Base-by-base conservation (phyloP, 2,329 filamentous ascomycete species). In the Ceratocystis harringtonii region DNA sequence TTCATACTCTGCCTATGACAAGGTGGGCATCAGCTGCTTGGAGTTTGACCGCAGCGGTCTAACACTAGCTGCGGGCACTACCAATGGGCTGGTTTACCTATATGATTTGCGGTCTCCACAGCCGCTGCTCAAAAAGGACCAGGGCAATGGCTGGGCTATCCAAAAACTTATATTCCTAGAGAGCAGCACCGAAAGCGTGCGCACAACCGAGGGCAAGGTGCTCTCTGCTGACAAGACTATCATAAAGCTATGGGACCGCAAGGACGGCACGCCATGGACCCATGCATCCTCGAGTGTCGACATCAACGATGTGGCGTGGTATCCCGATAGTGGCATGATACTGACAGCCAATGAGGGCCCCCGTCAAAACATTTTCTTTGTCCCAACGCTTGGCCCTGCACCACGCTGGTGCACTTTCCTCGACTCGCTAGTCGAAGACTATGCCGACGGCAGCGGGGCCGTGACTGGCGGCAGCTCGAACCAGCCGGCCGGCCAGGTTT, bases 361-460 rank as follows among this genome's bases (percentile, higher is more conserved):
- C 70, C 90, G 96, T 70, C 92, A 96, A 73, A 92, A 97, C 75
- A 86, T 90, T 0, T 97, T 96, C 78, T 94, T 96, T 74, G 89
- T 97, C 63, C 92, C 92, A 1, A 90, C 95, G 72, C 82, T 97
- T 25, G 94, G 94, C 1, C 90, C 92, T 0, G 92, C 94, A 1
- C 95, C 94, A 0, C 90, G 85, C 72, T 99, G 94, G 94, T 97
- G 94, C 73, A 86, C 89, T 2, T 97, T 97, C 83, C 78, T 99
- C 68, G 95, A 99, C 76, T 96, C 95, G 72, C 84, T 99, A 72
- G 94, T 97, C 8, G 94, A 99, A 77, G 95, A 99, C 76, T 96
- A 99, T 90, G 92, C 92, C 7, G 92, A 97, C 73, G 66, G 64
- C 36, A 62, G 50, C 30, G 66, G 66, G 17, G 66, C 66, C n/a